Evolutionary conservation across 257 asterid species (phyloP), one percentile per base, ranked within the genome.

Genomic region (Pogostemon cablin): DNA sequence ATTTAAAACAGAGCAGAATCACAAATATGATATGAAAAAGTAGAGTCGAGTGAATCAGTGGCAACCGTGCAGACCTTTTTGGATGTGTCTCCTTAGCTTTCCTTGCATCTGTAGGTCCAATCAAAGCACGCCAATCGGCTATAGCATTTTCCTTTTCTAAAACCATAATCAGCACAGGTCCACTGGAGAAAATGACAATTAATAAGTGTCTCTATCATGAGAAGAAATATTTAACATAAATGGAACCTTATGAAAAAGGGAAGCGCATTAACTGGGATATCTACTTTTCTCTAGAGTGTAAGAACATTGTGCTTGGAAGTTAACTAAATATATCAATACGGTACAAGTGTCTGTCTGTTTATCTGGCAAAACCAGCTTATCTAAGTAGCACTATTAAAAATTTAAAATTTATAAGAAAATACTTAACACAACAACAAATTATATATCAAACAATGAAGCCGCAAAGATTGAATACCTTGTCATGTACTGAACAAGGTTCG

Each of bases 61-160:
- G 3, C 17, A 60, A 65, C 52, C 40, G 65, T 5, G 34, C 50
- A 59, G 62, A 91, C 98, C 98, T 87, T 72, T 79, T 78, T 49
- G 98, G 98, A 77, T 89, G 92, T 54, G 96, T 86, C 79, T 62
- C 70, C 85, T 86, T 92, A 15, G 98, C 96, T 62, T 78, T 72
- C 71, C 38, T 61, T 32, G 90, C 83, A 75, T 92, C 96, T 0
- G 98, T 91, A 59, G 98, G 98, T 68, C 96, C 98, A 73, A 87
- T 92, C 79, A 86, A 77, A 81, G 86, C 77, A 34, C 96, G 96
- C 98, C 98, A 92, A 76, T 89, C 93, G 71, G 83, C 87, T 67
- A 92, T 12, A 32, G 91, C 98, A 79, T 92, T 89, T 67, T 32
- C 86, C 85, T 92, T 92, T 67, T 89, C 96, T 75, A 92, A 77